Evolutionary conservation across 208 protist genomes (phyloP), one percentile per base, ranked within the genome.

Genomic region (Naegleria gruberi): DNA sequence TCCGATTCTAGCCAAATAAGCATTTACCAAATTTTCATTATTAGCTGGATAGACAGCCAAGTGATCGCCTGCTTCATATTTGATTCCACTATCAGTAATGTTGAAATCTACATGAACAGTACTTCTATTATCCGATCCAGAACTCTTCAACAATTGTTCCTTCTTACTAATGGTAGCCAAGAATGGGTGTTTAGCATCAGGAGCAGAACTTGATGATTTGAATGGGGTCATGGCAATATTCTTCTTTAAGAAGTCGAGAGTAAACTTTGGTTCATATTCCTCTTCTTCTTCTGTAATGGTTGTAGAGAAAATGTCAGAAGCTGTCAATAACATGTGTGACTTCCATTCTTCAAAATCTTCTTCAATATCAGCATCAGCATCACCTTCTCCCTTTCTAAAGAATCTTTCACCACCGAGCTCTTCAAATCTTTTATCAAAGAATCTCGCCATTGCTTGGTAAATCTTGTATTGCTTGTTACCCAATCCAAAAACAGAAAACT

Each of bases 381-480:
- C 94, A 26, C 95, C 95, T 84, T 93, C 87, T 15, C 95, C 95
- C 0, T 44, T 86, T 15, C 86, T 87, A 74, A 90, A 94, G 23
- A 96, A 19, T 4, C 92, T 92, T 4, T 86, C 26, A n/a, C 81
- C 95, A 40, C 94, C 94, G 12, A 94, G 89, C 44, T 92, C 90
- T n/a, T 90, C 88, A 47, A 95, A 44, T 43, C 82, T 12, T 23
- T 89, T 65, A 90, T 97, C 95, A 51, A 94, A 83, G 23, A 89
- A 89, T 15, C 89, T 89, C 26, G 92, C 94, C 40, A 96, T 91
- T 8, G 92, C 90, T 85, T 97, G 96, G 91, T 96, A 99, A 92
- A 98, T 96, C 91, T 98, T 97, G 93, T 98, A 99, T n/a, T 97
- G 98, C 43, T 92, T 97, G 90, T 98, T 97, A 34, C 98, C 98